phyloP scores from a whole-genome alignment of 805 yeast species.

The Saccharomycopsis schoenii region DNA sequence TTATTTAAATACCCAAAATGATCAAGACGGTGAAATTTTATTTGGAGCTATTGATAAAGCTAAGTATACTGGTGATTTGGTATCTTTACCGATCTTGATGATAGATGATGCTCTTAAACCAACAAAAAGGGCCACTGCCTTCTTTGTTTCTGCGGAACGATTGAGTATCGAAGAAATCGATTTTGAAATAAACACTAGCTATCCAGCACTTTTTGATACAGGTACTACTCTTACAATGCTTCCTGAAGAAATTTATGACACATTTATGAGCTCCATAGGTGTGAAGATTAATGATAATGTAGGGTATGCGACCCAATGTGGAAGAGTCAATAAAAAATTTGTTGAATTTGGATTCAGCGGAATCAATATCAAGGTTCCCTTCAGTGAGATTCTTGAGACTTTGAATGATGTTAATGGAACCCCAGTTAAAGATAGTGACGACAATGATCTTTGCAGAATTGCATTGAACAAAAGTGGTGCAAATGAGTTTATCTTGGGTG shows the following conservation, averaged over 20 bases:
- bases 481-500: conserved; percentile 39
- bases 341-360: conserved; percentile 29
- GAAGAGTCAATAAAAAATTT: conserved; percentile 20
- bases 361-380: conserved; percentile 38
- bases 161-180: neutral
- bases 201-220: conserved; percentile 34
- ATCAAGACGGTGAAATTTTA: conserved; percentile 22
- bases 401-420: conserved; percentile 19
- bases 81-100: conserved; percentile 28
- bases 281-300: neutral
- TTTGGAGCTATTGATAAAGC: conserved; percentile 35
- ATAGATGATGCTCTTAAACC: conserved; percentile 35
- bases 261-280: conserved; percentile 5
- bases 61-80: conserved; percentile 28
- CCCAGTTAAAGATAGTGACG: conserved; percentile 14
- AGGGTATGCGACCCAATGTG: conserved; percentile 4
- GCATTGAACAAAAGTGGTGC: conserved; percentile 30
- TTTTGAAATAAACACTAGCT: conserved; percentile 21
- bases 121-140: conserved; percentile 25
- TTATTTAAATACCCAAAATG: conserved; percentile 35
- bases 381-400: conserved; percentile 26
- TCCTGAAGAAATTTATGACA: conserved; percentile 24
- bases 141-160: conserved; percentile 14
- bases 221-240: conserved; percentile 36
- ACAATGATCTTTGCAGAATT: conserved; percentile 33